Percentiles rank a stretch among this genome's conserved stretches.
These are phyloP conservation scores for Actinomucor elegans DNA, from an alignment of 371 early-diverging fungal species.

Conservation along the genomic window DNA sequence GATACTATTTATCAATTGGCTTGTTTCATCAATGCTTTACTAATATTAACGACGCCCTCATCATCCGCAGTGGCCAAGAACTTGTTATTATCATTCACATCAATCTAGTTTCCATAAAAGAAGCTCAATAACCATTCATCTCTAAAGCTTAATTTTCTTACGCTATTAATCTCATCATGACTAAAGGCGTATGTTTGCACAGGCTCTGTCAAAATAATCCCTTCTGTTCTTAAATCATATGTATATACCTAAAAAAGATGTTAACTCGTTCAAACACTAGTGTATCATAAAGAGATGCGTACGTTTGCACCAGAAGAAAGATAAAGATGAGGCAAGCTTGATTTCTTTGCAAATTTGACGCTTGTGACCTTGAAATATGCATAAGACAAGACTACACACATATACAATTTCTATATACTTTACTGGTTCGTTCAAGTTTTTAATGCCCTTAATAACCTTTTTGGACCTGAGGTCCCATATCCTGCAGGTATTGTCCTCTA, in stretches of 20 bases:
- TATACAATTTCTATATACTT: neutral
- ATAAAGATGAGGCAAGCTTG: slow-evolving; percentile 24
- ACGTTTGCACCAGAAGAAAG: slow-evolving; percentile 41
- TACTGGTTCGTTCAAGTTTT: slow-evolving; percentile 33
- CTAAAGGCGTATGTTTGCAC: slow-evolving; percentile 31
- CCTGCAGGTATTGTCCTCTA: slow-evolving; percentile 49
- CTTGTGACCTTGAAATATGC: slow-evolving; percentile 35
- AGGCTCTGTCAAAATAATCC: slow-evolving; percentile 26
- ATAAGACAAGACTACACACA: neutral
- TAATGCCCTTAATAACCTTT: slow-evolving; percentile 33
- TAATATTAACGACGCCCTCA: slow-evolving; percentile 38
- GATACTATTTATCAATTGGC: neutral
- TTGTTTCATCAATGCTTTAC: slow-evolving; percentile 16
- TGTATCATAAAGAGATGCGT: neutral
- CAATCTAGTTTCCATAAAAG: slow-evolving; percentile 33
- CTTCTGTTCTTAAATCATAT: slow-evolving; percentile 39
- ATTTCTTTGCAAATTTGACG: slow-evolving; percentile 36
- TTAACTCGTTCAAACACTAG: neutral
- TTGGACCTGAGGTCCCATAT: slow-evolving; percentile 38
- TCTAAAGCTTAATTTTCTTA: slow-evolving; percentile 13
- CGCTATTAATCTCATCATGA: slow-evolving; percentile 46
- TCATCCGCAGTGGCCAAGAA: slow-evolving; percentile 47
- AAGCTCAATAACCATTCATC: too few relatives aligned
- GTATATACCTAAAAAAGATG: slow-evolving; percentile 24
- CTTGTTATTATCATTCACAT: slow-evolving; percentile 38